Evolutionary conservation across 1,139 yeast species (phyloP), one percentile per base, ranked within the genome.

Genomic region (Kodamaea fungicola): DNA sequence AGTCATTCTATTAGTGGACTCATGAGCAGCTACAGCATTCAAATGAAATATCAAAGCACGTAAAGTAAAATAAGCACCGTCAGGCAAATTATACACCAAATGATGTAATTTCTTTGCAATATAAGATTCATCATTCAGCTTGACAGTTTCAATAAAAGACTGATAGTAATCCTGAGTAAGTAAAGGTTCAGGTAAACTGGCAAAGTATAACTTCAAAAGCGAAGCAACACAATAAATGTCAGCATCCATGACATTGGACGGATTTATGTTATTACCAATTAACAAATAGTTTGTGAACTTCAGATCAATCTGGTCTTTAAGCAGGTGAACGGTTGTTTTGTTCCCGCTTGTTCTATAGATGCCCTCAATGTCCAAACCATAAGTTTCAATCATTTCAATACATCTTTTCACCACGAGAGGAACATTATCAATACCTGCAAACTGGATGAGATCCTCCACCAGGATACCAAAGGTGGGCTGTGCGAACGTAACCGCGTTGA

Each of bases 391-490:
- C 7, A 90, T 83, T 46, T 83, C 84, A 38, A 90, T 84, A 67
- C 97, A 90, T 54, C 83, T 87, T 47, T 83, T 82, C 7, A 90
- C 97, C 34, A 90, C 76, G n/a, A 86, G 74, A 1, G 98, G 97
- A 2, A 90, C 96, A 59, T 87, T 83, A 47, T 87, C 95, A 37
- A 88, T 64, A 3, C 76, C 96, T 43, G 95, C 96, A 50, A 75
- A 80, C 44, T 82, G 83, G 21, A 89, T 78, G 34, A 87, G 64
- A 7, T 76, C 79, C 45, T 85, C 95, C 13, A 92, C 71, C 0
- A 95, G 81, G 0, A 81, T 79, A 0, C 96, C 97, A 64, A 85
- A 90, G 0, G 90, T 83, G 10, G 80, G 80, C 44, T 78, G 78
- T 13, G 55, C 45, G 19, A 56, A 54, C 3, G 60, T 57, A 10